These are phyloP conservation scores for Apiospora kogelbergensis DNA, from an alignment of 2,329 filamentous ascomycete genomes.

Conservation along the genomic window DNA sequence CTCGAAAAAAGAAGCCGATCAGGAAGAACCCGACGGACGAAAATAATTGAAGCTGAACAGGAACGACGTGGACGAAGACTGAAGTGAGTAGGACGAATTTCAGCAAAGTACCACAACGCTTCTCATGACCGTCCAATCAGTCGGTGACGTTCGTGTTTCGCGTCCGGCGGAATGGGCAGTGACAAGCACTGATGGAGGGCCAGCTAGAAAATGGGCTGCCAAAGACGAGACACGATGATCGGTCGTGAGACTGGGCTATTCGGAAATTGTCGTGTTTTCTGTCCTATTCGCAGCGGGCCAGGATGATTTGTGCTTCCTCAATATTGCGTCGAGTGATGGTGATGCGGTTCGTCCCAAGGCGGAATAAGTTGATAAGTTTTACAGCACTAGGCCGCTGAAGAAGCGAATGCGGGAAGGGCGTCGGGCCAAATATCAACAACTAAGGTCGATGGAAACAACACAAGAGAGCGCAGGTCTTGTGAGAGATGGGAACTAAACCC, in stretches of 20 bases:
- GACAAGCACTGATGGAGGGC: background rate
- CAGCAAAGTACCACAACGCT: background rate
- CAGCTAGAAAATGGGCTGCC: background rate
- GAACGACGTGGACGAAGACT: background rate
- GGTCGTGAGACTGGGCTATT: background rate
- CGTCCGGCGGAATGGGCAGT: constrained; percentile 2
- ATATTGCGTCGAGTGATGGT: background rate
- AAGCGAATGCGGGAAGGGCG: background rate
- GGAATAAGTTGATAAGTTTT: background rate
- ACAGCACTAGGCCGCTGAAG: background rate
- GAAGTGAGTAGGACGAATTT: constrained; percentile 8
- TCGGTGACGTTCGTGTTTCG: constrained; percentile 8
- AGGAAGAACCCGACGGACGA: background rate
- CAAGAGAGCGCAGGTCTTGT: background rate
- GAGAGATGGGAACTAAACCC: background rate
- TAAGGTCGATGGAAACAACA: background rate
- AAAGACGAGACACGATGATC: background rate
- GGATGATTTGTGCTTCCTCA: background rate
- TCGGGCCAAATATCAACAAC: background rate
- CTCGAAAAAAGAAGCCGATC: constrained; percentile 6
- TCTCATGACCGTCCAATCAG: background rate
- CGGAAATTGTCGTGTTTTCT: background rate
- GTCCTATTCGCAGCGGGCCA: background rate
- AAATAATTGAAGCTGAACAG: constrained; percentile 4
- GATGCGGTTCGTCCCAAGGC: background rate